Evolutionary conservation across 2,329 filamentous ascomycete species (phyloP).

Genomic region (Metarhizium rileyi): DNA sequence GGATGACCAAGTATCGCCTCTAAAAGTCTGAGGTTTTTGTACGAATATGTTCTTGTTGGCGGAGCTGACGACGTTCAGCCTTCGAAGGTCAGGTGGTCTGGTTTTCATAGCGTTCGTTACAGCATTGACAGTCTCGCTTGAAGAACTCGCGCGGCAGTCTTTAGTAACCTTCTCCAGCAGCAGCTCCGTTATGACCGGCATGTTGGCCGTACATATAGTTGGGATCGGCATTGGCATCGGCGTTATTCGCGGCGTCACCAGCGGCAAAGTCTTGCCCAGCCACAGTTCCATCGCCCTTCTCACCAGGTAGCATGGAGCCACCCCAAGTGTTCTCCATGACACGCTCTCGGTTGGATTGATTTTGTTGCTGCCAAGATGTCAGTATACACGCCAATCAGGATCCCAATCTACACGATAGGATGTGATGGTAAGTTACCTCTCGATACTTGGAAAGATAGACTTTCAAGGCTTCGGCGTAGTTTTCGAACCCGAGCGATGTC

Average conservation of each 20-base stretch:
- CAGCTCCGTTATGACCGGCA: conserved; percentile 48
- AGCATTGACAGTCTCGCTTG: background rate
- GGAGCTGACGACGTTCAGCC: conserved; percentile 5
- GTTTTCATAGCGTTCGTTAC: conserved; percentile 2
- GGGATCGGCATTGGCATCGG: conserved; percentile 31
- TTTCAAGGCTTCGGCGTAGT: conserved; percentile 95
- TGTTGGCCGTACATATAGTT: conserved; percentile 47
- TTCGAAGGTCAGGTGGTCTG: background rate
- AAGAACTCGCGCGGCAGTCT: background rate
- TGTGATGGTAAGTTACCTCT: conserved; percentile 57
- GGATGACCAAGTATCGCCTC: background rate
- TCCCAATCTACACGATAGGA: background rate
- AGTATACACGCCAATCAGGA: background rate
- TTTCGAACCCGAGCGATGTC: conserved; percentile 97
- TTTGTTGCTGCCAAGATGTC: conserved; percentile 26
- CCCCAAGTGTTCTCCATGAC: conserved; percentile 27
- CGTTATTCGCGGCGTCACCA: conserved; percentile 27
- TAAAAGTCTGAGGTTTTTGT: background rate
- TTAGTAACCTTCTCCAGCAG: conserved; percentile 42
- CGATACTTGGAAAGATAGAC: conserved; percentile 97
- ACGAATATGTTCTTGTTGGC: conserved; percentile 7
- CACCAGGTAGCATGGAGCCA: conserved; percentile 21
- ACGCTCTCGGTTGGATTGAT: conserved; percentile 30
- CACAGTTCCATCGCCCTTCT: conserved; percentile 21
- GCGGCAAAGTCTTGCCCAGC: conserved; percentile 30